These are phyloP conservation scores for Epichloe aotearoae DNA, from an alignment of 2,329 filamentous ascomycete genomes.

Conservation along the genomic window DNA sequence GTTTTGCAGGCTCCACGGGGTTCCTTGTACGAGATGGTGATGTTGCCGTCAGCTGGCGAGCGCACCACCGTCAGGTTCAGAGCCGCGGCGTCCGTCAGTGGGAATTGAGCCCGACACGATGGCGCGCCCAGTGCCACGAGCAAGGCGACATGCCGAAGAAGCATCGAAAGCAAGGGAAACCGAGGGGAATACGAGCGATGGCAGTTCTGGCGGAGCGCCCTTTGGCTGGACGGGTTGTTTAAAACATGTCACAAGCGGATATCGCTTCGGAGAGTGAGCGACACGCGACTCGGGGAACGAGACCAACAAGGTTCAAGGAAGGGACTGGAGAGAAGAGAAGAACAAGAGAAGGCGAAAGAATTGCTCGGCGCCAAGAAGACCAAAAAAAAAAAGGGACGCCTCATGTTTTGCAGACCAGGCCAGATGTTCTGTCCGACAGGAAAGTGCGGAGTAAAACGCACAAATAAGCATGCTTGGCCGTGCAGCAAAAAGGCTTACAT, in stretches of 20 bases:
- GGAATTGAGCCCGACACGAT: slow-evolving; percentile 19
- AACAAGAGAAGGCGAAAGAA: neutral
- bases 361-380: neutral
- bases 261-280: neutral
- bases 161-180: slow-evolving; percentile 3
- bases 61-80: slow-evolving; percentile 40
- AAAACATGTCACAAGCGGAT: slow-evolving; percentile 2
- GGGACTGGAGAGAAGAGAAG: neutral
- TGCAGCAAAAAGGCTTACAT: no score
- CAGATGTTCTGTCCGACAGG: neutral
- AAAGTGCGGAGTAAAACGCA: neutral
- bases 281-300: neutral
- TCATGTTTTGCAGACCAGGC: neutral
- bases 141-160: slow-evolving; percentile 8
- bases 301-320: no score
- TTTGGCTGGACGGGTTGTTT: neutral
- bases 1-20: slow-evolving; percentile 50
- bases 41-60: slow-evolving; percentile 48
- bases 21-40: slow-evolving; percentile 56
- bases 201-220: neutral
- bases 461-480: no score
- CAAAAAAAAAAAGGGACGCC: no score
- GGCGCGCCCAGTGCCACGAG: slow-evolving; percentile 7
- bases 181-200: neutral
- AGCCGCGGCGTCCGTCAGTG: slow-evolving; percentile 15